Percentiles rank a stretch among this genome's conserved stretches.
Conservation (phyloP, 495 filamentous ascomycete genomes). For the Neurospora sp. region DNA sequence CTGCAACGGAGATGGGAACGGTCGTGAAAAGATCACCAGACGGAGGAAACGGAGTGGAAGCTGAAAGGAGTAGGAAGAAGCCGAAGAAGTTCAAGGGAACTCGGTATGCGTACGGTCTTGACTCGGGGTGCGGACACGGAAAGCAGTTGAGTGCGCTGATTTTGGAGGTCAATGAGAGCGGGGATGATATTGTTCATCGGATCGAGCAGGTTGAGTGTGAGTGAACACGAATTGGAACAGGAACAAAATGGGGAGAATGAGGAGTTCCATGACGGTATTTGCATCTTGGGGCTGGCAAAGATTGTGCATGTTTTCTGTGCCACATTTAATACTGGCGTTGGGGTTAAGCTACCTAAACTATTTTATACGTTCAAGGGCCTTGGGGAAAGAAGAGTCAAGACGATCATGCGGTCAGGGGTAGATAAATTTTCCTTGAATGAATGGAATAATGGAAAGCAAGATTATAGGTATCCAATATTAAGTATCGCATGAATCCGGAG, state of each 20-base stretch:
- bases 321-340: background rate
- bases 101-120: conserved; percentile 71
- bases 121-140: conserved; percentile 70
- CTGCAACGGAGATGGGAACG: background rate
- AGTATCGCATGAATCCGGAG: background rate
- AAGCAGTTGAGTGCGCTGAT: conserved; percentile 68
- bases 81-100: conserved; percentile 10
- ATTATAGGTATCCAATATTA: background rate
- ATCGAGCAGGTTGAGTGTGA: conserved; percentile 24
- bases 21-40: background rate
- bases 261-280: background rate
- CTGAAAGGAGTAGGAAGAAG: conserved; percentile 1
- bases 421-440: background rate
- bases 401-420: background rate
- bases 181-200: conserved; percentile 10
- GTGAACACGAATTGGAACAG: background rate
- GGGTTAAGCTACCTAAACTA: background rate
- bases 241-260: background rate
- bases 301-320: background rate
- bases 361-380: background rate
- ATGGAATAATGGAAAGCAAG: background rate
- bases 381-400: background rate
- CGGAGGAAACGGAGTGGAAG: background rate
- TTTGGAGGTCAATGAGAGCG: conserved; percentile 46
- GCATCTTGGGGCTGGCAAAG: background rate